phyloP scores from a whole-genome alignment of 495 filamentous ascomycete species.

The Aspergillus cavernicola region DNA sequence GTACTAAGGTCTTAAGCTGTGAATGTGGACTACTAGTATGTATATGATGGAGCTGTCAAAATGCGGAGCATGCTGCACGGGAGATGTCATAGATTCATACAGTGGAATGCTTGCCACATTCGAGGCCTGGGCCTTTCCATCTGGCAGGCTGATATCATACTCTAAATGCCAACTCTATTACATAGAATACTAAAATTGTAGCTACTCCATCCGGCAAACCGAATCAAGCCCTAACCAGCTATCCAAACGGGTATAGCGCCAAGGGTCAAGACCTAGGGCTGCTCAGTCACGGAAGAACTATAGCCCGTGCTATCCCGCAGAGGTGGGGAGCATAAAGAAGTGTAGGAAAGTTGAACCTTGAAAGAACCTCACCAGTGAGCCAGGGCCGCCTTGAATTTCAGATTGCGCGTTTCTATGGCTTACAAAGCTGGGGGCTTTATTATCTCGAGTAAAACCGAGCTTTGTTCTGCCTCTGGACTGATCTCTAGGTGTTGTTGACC shows the following conservation, averaged over 20 bases:
- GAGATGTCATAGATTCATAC: background rate
- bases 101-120: background rate
- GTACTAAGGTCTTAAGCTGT: too few relatives aligned
- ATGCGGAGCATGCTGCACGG: too few relatives aligned
- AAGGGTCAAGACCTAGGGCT: slow-evolving; percentile 37
- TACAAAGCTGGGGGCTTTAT: background rate
- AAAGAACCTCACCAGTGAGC: background rate
- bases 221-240: slow-evolving; percentile 26
- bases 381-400: slow-evolving; percentile 1
- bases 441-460: slow-evolving; percentile 1
- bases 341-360: background rate
- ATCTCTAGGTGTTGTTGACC: background rate
- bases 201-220: too few relatives aligned
- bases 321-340: slow-evolving; percentile 26
- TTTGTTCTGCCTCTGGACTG: slow-evolving; percentile 1
- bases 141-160: too few relatives aligned
- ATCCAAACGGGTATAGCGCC: slow-evolving; percentile 11
- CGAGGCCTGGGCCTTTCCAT: too few relatives aligned
- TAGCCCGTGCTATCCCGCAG: slow-evolving; percentile 20
- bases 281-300: slow-evolving; percentile 21
- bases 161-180: too few relatives aligned
- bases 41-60: too few relatives aligned
- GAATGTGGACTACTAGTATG: too few relatives aligned
- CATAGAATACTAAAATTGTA: too few relatives aligned
- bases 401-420: background rate